Percentiles rank a stretch among this genome's conserved stretches.
These are phyloP conservation scores for Rhodotorula sp. DNA, from an alignment of 1,284 basidiomycete genomes.

Conservation along the genomic window DNA sequence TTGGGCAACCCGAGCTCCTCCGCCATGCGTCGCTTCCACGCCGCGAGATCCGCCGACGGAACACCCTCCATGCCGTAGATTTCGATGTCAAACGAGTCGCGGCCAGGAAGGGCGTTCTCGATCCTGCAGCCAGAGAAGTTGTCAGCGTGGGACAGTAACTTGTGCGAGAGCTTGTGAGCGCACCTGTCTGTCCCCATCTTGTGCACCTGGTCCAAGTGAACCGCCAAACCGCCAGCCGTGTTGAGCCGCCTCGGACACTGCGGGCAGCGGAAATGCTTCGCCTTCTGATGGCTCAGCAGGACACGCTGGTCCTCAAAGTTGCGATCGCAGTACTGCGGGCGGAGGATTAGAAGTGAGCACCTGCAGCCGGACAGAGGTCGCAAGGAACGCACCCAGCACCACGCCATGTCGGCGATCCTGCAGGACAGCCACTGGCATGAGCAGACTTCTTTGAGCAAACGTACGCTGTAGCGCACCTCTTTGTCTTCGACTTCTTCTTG, in stretches of 20 bases:
- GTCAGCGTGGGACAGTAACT: neutral
- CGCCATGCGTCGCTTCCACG: slow-evolving; percentile 91
- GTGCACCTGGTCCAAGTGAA: slow-evolving; percentile 97
- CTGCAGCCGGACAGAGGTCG: neutral
- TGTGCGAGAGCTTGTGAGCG: slow-evolving; percentile 45
- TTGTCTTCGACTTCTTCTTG: slow-evolving; percentile 48
- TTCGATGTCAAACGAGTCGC: slow-evolving; percentile 97
- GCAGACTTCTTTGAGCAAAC: neutral
- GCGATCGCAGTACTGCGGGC: slow-evolving; percentile 83
- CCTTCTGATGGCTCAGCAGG: slow-evolving; percentile 97
- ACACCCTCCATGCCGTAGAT: slow-evolving; percentile 99
- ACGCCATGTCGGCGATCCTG: slow-evolving; percentile 31
- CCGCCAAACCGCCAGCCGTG: slow-evolving; percentile 95
- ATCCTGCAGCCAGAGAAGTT: slow-evolving; percentile 61
- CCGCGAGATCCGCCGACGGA: slow-evolving; percentile 85
- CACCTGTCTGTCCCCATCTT: slow-evolving; percentile 96
- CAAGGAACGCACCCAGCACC: slow-evolving; percentile 25
- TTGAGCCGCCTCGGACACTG: slow-evolving; percentile 95
- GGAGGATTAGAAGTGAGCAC: slow-evolving; percentile 65
- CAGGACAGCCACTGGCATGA: no score
- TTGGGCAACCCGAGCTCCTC: slow-evolving; percentile 84
- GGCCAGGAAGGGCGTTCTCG: slow-evolving; percentile 91
- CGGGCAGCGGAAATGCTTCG: slow-evolving; percentile 80
- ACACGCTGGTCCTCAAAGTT: slow-evolving; percentile 91
- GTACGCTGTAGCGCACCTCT: slow-evolving; percentile 38